Evolutionary conservation across 2,329 filamentous ascomycete genomes (phyloP), one percentile per base, ranked within the genome.

Genomic region (Aspergillus quadricinctus): DNA sequence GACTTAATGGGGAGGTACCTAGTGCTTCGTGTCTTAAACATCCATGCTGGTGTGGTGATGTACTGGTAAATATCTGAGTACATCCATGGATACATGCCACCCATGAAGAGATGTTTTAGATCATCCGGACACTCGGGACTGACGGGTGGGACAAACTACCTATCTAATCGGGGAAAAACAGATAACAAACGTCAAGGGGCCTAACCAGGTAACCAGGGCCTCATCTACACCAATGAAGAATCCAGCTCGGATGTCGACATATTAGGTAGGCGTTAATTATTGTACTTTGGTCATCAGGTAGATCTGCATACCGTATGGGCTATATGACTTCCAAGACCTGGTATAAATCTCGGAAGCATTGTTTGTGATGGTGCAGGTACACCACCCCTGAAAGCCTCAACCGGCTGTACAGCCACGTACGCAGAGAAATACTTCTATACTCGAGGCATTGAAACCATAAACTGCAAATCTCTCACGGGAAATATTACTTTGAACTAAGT

Each of bases 91-190:
- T 56, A 54, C 57, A 46, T 46, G 8, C 43, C n/a, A 23, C 5
- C 57, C 57, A 46, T 48, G 55, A 59, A 59, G 45, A 50, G 45
- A 50, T 56, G 61, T 60, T 62, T 61, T 62, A 64, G 58, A 62
- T 61, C 57, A 64, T 62, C 63, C 60, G 58, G 58, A 59, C 58
- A 59, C 45, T 64, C 58, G 63, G 63, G 59, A 57, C 57, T 54
- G 29, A 40, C 23, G 52, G 57, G 61, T 62, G 58, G 61, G 57
- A 62, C 58, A 56, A 53, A 51, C 54, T 55, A 54, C 54, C 55
- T 51, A 54, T 55, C 55, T 51, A 43, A 56, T 46, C 57, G 48
- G 54, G 11, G 2, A 45, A 45, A 45, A 23, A 23, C 3, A 11
- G 21, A 45, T 21, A 45, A 45, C n/a, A 45, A 45, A 45, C 41